Base-by-base conservation (phyloP, 345 rosid genomes). In the Salix exigua region DNA sequence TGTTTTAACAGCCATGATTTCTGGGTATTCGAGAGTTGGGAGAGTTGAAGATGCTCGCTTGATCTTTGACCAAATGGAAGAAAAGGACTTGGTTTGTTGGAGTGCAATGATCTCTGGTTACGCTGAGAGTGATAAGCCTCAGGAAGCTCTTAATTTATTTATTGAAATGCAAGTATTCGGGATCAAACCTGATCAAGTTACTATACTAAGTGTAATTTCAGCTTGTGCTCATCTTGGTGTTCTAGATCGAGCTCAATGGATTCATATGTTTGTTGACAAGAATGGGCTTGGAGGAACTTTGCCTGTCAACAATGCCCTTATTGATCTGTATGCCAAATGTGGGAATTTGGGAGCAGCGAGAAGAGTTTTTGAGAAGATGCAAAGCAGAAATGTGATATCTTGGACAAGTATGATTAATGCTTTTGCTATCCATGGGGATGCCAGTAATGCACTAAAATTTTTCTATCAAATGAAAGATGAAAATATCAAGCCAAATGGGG, bases 21-120 rank as follows among this genome's bases (percentile, higher is more conserved):
- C 88, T 61, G 88, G 87, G 72, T 89, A 75, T 77, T 85, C 90
- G 30, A 88, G 79, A 74, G 77, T 79, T 69, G 83, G 90, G 77
- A 78, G 74, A 66, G 73, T 89, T 18, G 77, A 87, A 6, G 88
- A 90, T 79, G 94, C 93, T 13, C 81, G 91, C 35, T 64, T 51
- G 73, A 69, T 73, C 33, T 79, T 68, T 60, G n/a, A 68, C 48
- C 70, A 74, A 6, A 73, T 73, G 35, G 62, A 6, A 11, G 65
- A 60, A 33, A 73, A 73, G 38, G 70, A 68, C 40, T 68, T 73
- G 73, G 48, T 70, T 6, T 79, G 42, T 51, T 78, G 81, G 64
- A 68, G 70, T 7, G 37, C 77, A 28, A 62, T 73, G 81, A 73
- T 46, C 10, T 58, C 55, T 53, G 77, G 82, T 48, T 61, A 79